These are phyloP conservation scores for Hemileccinum rubropunctum DNA, from an alignment of 768 basidiomycete genomes.

Conservation along the genomic window DNA sequence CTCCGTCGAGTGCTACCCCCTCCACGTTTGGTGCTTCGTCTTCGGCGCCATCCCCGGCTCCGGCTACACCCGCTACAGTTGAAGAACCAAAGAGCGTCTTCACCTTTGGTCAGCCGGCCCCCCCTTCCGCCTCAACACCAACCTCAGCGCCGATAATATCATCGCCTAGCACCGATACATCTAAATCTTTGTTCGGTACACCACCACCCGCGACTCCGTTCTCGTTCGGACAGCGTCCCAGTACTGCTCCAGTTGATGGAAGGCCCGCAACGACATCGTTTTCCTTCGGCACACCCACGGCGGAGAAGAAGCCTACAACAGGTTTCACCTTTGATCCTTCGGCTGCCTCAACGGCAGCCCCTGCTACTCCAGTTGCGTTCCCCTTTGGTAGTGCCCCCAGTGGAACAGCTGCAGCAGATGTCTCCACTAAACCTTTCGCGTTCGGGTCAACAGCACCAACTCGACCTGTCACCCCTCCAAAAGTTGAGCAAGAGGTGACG, in stretches of 20 bases:
- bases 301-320: constrained; percentile 35
- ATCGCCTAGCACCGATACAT: constrained; percentile 30
- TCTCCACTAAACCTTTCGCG: constrained; percentile 49
- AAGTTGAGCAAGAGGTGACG: constrained; percentile 59
- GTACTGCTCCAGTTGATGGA: constrained; percentile 20
- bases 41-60: constrained; percentile 1
- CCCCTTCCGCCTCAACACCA: constrained; percentile 7
- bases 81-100: constrained; percentile 35
- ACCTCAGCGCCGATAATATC: constrained; percentile 4
- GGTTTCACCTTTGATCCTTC: constrained; percentile 45
- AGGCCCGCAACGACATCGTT: constrained; percentile 21
- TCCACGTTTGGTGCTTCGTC: constrained; percentile 31
- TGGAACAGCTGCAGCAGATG: constrained; percentile 37
- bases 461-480: constrained; percentile 66
- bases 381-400: constrained; percentile 45
- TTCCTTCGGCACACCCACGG: constrained; percentile 32
- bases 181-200: constrained; percentile 43
- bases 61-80: constrained; percentile 6
- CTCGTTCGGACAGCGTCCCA: constrained; percentile 39
- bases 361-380: constrained; percentile 37
- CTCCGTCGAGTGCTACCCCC: constrained; percentile 6
- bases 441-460: constrained; percentile 46
- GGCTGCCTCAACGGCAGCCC: constrained; percentile 31
- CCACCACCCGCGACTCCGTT: constrained; percentile 35
- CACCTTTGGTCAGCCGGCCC: constrained; percentile 28